A percentile compares a stretch with the other conserved stretches of the same genome.
Conservation (phyloP, 2,329 filamentous ascomycete genomes). For the Byssochlamys sp. region DNA sequence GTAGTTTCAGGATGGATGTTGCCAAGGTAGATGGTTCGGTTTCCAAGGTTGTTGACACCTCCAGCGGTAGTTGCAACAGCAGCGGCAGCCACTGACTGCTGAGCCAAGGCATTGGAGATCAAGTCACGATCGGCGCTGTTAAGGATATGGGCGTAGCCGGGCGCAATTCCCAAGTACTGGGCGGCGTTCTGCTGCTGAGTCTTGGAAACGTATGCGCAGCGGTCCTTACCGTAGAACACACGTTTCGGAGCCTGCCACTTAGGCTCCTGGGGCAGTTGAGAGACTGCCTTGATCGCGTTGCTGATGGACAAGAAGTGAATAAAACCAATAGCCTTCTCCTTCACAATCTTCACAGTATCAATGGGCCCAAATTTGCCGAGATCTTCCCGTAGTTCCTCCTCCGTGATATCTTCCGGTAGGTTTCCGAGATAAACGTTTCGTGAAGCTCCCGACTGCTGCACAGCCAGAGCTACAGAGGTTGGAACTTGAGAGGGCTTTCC, state of each 20-base stretch:
- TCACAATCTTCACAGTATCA: conserved; percentile 93
- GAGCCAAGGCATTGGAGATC: conserved; percentile 89
- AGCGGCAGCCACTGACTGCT: conserved; percentile 93
- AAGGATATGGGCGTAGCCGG: conserved; percentile 89
- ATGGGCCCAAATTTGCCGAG: conserved; percentile 92
- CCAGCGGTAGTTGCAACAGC: conserved; percentile 93
- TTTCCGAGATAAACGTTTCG: conserved; percentile 96
- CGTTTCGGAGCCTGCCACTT: conserved; percentile 94
- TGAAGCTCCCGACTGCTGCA: conserved; percentile 93
- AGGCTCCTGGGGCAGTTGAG: conserved; percentile 86
- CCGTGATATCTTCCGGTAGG: conserved; percentile 75
- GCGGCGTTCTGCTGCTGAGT: conserved; percentile 98
- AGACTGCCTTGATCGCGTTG: conserved; percentile 95
- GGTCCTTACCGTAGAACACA: conserved; percentile 97
- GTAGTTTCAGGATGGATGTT: conserved; percentile 99
- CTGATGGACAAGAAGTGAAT: conserved; percentile 95
- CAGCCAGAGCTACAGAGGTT: conserved; percentile 90
- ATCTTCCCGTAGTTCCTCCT: conserved; percentile 89
- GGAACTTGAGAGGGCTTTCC: conserved; percentile 97
- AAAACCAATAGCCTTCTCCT: conserved; percentile 96
- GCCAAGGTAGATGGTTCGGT: conserved; percentile 92
- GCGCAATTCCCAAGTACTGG: conserved; percentile 93
- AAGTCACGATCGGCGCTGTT: conserved; percentile 93
- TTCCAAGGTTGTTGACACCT: conserved; percentile 93
- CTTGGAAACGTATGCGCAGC: conserved; percentile 97